Evolutionary conservation across 257 asterid species (phyloP), one percentile per base, ranked within the genome.

Genomic region (Solanum sitiens): DNA sequence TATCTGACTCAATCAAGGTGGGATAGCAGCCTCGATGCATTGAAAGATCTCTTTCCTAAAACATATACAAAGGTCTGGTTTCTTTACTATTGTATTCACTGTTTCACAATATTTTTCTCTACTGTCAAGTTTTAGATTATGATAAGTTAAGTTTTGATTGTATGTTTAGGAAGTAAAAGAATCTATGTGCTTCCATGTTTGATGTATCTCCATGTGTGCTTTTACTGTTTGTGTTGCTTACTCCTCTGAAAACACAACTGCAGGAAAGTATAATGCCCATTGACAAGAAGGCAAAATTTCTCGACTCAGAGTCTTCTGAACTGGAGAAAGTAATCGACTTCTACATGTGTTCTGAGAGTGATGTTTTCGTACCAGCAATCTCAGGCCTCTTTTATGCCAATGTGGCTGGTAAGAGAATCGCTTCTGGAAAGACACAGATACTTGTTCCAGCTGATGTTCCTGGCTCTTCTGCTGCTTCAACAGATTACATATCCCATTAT

Each of bases 181-280:
- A 77, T n/a, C 21, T 40, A 3, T 42, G n/a, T 76, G 61, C 37
- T 18, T 77, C 84, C 5, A 13, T 42, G 30, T 27, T 27, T 27
- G 30, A 27, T 27, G 23, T 76, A n/a, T 40, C 27, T 75, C 59
- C 53, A 40, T 40, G 59, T 40, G 83, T 25, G 59, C 67, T 32
- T 79, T 44, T 44, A 79, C 3, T 2, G 16, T 27, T 9, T 45
- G 16, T 15, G 6, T 47, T 79, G 27, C 67, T 47, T 79, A 79
- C 67, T 45, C 13, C n/a, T n/a, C 16, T 3, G 27, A 16, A 77
- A 79, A 8, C 18, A 16, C 23, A 47, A 79, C 85, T 79, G 67
- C 71, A 88, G 87, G 89, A 84, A 37, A 39, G 18, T n/a, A 90
- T 93, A 37, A 90, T 93, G 88, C 93, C 92, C 3, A 89, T 88